Evolutionary conservation across 2,329 filamentous ascomycete species (phyloP), one percentile per base, ranked within the genome.

Genomic region (Leptosphaerulina australis): DNA sequence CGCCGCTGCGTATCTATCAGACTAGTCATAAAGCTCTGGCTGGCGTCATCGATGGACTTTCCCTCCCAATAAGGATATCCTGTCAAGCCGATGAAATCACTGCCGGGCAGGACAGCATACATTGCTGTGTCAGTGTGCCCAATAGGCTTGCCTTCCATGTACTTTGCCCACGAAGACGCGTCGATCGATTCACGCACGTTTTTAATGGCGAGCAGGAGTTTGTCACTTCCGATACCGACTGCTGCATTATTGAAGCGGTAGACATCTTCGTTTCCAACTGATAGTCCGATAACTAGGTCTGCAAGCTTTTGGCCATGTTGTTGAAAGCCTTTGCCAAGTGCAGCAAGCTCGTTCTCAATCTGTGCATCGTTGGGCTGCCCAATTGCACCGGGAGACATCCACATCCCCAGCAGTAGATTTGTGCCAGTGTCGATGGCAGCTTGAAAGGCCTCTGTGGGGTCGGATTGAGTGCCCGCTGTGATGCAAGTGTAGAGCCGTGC

Each of bases 401-500:
- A 72, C 45, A 72, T 60, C n/a, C 70, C 69, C 1, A 72, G 44
- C 2, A 72, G 52, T 2, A 73, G 56, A 20, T 54, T 66, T 3
- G 68, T 69, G 12, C 64, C 63, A 1, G 66, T 67, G n/a, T 60
- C 59, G 14, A 71, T 59, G 10, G 70, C 69, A 4, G 70, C 69
- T 22, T 66, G 62, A 18, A 72, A 68, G 3, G 70, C 70, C 34
- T 80, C 77, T 62, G 86, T 90, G 58, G 84, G 82, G 14, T 80
- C 78, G 71, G 80, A 83, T 55, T 80, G 25, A 8, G 60, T 61
- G 1, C 53, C 46, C 2, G 49, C 38, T 20, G 57, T 50, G 12
- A 80, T 89, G 83, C 49, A 87, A 74, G 87, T 90, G 74, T 87
- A 91, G 18, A 90, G 77, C 47, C 87, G 84, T 20, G 85, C 87